Conservation (phyloP, 306 rosid genomes). For the Vigna reflexopilosa region DNA sequence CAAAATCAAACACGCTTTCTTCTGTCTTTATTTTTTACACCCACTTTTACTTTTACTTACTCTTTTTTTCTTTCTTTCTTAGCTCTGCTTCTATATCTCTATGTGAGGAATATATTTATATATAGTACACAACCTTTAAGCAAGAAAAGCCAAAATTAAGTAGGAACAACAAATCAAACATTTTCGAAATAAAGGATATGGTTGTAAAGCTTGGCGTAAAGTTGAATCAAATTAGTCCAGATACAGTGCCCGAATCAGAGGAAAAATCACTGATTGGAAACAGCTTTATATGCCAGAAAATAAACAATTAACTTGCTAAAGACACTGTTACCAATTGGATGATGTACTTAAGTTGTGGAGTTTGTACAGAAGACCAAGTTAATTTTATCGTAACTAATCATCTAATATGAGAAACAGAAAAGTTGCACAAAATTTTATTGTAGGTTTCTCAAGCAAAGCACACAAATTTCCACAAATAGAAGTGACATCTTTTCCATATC, state of each 20-base stretch:
- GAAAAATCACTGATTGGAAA: conserved; percentile 34
- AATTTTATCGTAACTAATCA: conserved; percentile 1
- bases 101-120: conserved; percentile 6
- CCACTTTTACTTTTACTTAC: conserved; percentile 14
- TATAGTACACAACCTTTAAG: neutral
- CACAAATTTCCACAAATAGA: conserved; percentile 4
- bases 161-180: conserved; percentile 13
- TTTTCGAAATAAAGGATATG: conserved; percentile 30
- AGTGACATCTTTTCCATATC: conserved; percentile 10
- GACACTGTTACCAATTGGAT: neutral
- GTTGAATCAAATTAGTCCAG: conserved; percentile 53
- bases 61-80: conserved; percentile 1
- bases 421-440: neutral
- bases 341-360: neutral
- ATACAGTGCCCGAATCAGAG: conserved; percentile 43
- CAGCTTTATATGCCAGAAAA: conserved; percentile 32
- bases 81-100: conserved; percentile 10
- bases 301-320: neutral
- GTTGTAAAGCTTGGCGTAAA: conserved; percentile 55
- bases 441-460: conserved; percentile 30
- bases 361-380: neutral
- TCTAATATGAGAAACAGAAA: neutral
- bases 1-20: conserved; percentile 48
- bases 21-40: neutral
- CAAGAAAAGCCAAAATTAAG: conserved; percentile 38